A percentile compares a stretch with the other conserved stretches of the same genome.
Conservation (phyloP, 305 asterid species). For the Solanum chacoense region DNA sequence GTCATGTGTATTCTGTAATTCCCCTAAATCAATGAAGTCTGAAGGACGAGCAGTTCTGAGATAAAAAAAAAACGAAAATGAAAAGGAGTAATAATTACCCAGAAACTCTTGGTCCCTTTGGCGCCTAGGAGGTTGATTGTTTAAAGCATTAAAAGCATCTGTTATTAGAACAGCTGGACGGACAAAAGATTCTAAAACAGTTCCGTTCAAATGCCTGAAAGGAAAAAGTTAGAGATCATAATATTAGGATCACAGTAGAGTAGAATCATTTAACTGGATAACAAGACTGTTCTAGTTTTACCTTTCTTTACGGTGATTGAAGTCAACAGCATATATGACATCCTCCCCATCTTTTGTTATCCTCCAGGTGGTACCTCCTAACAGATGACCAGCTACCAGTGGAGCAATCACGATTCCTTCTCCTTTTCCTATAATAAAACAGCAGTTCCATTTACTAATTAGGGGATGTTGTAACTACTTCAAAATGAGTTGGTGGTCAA, state of each 20-base stretch:
- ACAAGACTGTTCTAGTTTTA: slow-evolving; percentile 5
- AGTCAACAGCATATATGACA: slow-evolving; percentile 93
- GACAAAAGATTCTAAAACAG: slow-evolving; percentile 88
- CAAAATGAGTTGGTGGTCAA: neutral
- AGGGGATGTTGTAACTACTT: neutral
- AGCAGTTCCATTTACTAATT: neutral
- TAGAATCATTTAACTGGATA: neutral
- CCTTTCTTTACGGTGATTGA: slow-evolving; percentile 98
- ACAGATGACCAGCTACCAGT: slow-evolving; percentile 92
- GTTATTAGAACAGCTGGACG: slow-evolving; percentile 96
- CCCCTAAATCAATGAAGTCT: neutral
- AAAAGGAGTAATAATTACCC: slow-evolving; percentile 34
- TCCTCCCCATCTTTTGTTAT: slow-evolving; percentile 96
- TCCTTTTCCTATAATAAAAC: slow-evolving; percentile 58
- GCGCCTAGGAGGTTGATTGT: slow-evolving; percentile 84
- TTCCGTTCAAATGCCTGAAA: slow-evolving; percentile 84
- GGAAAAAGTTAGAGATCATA: slow-evolving; percentile 15
- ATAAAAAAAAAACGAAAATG: neutral
- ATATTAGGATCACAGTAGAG: neutral
- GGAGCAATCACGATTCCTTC: slow-evolving; percentile 99
- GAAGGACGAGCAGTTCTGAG: neutral
- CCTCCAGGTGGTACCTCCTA: slow-evolving; percentile 96
- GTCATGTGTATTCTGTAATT: neutral
- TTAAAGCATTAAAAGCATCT: slow-evolving; percentile 84
- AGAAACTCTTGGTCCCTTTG: slow-evolving; percentile 88